Percentiles rank a stretch among this genome's conserved stretches.
Evolutionary conservation across 352 stramenopile species (phyloP).

Genomic region (Pythium inflatum): DNA sequence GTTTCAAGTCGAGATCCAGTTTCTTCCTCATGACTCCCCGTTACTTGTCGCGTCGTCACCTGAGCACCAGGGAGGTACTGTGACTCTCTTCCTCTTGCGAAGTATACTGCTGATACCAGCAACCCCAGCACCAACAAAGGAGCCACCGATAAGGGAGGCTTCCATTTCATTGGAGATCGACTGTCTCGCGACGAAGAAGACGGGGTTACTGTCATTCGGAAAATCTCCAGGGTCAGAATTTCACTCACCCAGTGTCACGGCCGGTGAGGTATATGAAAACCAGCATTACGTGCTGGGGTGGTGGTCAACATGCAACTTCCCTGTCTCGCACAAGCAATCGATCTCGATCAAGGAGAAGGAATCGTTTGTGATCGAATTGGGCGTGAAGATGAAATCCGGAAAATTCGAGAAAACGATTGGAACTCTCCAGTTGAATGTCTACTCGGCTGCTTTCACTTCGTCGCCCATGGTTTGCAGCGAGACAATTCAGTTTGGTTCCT

Average conservation of each 20-base stretch:
- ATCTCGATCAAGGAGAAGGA: conserved; percentile 42
- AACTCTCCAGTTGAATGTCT: conserved; percentile 39
- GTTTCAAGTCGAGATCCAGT: conserved; percentile 28
- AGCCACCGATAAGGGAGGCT: neutral
- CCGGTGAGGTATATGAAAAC: neutral
- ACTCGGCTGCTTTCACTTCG: conserved; percentile 11
- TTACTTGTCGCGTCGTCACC: conserved; percentile 8
- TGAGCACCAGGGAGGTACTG: conserved; percentile 28
- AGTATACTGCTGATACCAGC: conserved; percentile 16
- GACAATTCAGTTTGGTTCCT: conserved; percentile 32
- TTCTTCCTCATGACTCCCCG: conserved; percentile 31
- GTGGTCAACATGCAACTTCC: conserved; percentile 28
- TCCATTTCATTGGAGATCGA: conserved; percentile 26
- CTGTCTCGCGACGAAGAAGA: conserved; percentile 36
- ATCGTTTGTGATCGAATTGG: conserved; percentile 36
- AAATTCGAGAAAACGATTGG: conserved; percentile 35
- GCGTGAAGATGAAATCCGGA: conserved; percentile 22
- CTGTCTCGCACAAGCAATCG: conserved; percentile 31
- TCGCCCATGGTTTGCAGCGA: conserved; percentile 2
- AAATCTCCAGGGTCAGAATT: conserved; percentile 23
- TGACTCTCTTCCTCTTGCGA: conserved; percentile 37
- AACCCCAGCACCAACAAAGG: conserved; percentile 9
- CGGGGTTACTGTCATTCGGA: conserved; percentile 31
- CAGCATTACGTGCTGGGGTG: conserved; percentile 25
- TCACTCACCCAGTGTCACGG: neutral